Conservation (phyloP, 345 rosid genomes). For the Geranium brycei region DNA sequence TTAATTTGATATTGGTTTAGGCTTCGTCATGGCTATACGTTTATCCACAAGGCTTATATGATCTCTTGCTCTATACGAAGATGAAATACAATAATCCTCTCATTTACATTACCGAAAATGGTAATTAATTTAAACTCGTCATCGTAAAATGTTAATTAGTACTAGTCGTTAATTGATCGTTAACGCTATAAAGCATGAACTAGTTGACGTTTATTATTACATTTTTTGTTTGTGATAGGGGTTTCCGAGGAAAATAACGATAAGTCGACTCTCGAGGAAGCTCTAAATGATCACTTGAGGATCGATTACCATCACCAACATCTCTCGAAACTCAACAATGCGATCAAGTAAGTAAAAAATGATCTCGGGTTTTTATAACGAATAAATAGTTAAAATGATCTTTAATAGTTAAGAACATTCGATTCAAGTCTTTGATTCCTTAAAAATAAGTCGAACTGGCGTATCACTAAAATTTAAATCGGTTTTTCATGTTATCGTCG, state of each 20-base stretch:
- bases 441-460: too few species aligned
- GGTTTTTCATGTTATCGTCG: too few species aligned
- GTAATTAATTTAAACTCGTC: neutral
- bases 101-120: slow-evolving; percentile 35
- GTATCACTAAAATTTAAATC: too few species aligned
- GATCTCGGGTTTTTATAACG: too few species aligned
- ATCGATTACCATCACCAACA: slow-evolving; percentile 21
- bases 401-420: too few species aligned
- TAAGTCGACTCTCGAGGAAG: slow-evolving; percentile 16
- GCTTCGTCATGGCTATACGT: slow-evolving; percentile 16
- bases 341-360: slow-evolving; percentile 20
- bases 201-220: too few species aligned
- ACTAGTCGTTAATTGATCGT: too few species aligned
- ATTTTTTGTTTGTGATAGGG: slow-evolving; percentile 9
- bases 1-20: neutral
- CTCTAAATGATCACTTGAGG: slow-evolving; percentile 23
- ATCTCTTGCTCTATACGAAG: slow-evolving; percentile 15
- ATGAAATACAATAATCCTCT: slow-evolving; percentile 23
- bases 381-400: neutral
- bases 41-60: slow-evolving; percentile 18
- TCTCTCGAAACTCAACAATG: slow-evolving; percentile 16
- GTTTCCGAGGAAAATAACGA: slow-evolving; percentile 20
- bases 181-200: too few species aligned
- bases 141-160: too few species aligned
- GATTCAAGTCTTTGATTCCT: too few species aligned